These are phyloP conservation scores for Poterioochromonas sp. DNA, from an alignment of 352 stramenopile species.

Conservation along the genomic window DNA sequence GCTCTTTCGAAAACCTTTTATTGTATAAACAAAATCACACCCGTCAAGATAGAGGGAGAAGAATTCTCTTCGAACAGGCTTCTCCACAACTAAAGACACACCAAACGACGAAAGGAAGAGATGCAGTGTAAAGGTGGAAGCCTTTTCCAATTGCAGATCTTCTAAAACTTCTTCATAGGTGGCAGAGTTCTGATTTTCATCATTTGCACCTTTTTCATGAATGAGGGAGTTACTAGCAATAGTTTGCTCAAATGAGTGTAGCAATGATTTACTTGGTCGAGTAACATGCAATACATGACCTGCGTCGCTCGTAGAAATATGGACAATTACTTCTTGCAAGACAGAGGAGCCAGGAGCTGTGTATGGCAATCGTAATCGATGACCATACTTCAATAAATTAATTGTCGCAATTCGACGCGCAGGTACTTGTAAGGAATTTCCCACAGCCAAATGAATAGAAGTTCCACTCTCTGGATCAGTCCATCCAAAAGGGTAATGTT, in stretches of 20 bases:
- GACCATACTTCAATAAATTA: conserved; percentile 18
- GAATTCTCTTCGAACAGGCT: conserved; percentile 22
- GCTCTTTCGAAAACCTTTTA: background rate
- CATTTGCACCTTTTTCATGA: too few species aligned
- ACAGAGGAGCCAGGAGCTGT: background rate
- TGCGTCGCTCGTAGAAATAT: background rate
- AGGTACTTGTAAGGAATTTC: background rate
- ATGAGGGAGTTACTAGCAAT: too few species aligned
- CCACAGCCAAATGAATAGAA: conserved; percentile 2
- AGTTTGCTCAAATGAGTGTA: too few species aligned
- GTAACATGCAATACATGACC: conserved; percentile 17
- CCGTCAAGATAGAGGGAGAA: conserved; percentile 26
- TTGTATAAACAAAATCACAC: background rate
- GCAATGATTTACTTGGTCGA: background rate
- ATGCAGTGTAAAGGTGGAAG: background rate
- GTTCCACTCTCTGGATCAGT: background rate
- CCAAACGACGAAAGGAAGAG: conserved; percentile 22
- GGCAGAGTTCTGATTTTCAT: background rate
- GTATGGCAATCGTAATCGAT: conserved; percentile 27
- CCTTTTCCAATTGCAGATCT: background rate
- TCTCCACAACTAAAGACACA: conserved; percentile 28
- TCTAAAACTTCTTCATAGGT: background rate
- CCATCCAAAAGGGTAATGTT: conserved; percentile 10
- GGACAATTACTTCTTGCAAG: background rate
- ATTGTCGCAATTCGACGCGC: conserved; percentile 3